A percentile compares a stretch with the other conserved stretches of the same genome.
Conservation (phyloP, 306 rosid genomes). For the Inga leiocalycina region DNA sequence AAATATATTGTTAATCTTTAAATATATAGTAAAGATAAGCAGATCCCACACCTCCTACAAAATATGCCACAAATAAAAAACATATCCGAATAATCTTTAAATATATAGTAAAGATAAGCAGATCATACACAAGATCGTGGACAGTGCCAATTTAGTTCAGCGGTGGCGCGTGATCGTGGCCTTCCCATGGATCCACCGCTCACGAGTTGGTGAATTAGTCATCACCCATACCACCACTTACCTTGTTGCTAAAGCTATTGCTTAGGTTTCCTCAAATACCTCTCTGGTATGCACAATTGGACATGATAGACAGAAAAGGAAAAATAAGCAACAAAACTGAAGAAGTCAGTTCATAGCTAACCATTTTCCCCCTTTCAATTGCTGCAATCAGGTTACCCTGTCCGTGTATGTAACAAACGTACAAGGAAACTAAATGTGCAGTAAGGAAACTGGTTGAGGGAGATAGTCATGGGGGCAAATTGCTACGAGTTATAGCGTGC, state of each 20-base stretch:
- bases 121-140: background rate
- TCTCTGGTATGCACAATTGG: background rate
- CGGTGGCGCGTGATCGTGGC: background rate
- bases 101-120: no score
- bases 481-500: constrained; percentile 52
- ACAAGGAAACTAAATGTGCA: constrained; percentile 48
- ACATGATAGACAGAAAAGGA: background rate
- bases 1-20: no score
- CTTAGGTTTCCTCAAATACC: background rate
- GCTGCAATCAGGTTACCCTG: constrained; percentile 55
- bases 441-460: constrained; percentile 42
- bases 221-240: background rate
- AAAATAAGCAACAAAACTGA: constrained; percentile 13
- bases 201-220: background rate
- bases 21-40: background rate
- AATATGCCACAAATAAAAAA: background rate
- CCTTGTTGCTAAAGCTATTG: background rate
- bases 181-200: background rate
- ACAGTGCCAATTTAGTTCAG: background rate
- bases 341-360: constrained; percentile 11
- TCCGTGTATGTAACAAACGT: constrained; percentile 51
- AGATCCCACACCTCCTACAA: background rate
- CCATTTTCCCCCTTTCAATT: constrained; percentile 34
- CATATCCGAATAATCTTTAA: background rate
- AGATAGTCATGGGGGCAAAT: background rate